Evolutionary conservation across 257 asterid genomes (phyloP).

Genomic region (Scutellaria barbata): DNA sequence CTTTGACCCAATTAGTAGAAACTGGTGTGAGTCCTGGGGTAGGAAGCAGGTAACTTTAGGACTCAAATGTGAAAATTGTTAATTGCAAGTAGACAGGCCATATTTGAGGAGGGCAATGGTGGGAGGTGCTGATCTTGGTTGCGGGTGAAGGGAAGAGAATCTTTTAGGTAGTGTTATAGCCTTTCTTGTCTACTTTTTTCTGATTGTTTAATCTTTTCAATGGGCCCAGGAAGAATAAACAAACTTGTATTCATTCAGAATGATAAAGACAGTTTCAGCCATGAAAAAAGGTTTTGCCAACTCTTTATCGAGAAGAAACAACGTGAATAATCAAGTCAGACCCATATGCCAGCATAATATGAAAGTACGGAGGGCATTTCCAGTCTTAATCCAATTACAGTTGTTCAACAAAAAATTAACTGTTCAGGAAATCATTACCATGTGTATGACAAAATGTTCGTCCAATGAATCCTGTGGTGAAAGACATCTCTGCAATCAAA

Average conservation of each 20-base stretch:
- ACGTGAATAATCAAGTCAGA: neutral
- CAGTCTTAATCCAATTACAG: slow-evolving; percentile 16
- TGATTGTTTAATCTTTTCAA: neutral
- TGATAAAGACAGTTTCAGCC: slow-evolving; percentile 1
- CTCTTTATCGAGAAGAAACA: neutral
- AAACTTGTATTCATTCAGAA: slow-evolving; percentile 16
- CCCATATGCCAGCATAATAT: neutral
- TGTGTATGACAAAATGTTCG: slow-evolving; percentile 86
- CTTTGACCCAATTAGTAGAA: slow-evolving; percentile 1
- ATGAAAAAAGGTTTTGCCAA: neutral
- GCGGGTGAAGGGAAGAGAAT: slow-evolving; percentile 12
- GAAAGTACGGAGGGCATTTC: neutral
- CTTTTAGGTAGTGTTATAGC: neutral
- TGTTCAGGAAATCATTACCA: slow-evolving; percentile 59
- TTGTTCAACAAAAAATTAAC: slow-evolving; percentile 9
- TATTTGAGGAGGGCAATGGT: slow-evolving; percentile 12
- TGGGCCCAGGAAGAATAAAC: slow-evolving; percentile 8
- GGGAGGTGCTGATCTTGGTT: neutral
- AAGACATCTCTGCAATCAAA: slow-evolving; percentile 81
- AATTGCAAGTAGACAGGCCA: slow-evolving; percentile 1
- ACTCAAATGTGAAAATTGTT: neutral
- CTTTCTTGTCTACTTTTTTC: neutral
- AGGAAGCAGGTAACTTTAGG: neutral
- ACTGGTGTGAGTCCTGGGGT: neutral
- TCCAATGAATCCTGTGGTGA: slow-evolving; percentile 81